Conservation (phyloP, 139 green algal species). For the Chlamydomonas sphaeroides region DNA sequence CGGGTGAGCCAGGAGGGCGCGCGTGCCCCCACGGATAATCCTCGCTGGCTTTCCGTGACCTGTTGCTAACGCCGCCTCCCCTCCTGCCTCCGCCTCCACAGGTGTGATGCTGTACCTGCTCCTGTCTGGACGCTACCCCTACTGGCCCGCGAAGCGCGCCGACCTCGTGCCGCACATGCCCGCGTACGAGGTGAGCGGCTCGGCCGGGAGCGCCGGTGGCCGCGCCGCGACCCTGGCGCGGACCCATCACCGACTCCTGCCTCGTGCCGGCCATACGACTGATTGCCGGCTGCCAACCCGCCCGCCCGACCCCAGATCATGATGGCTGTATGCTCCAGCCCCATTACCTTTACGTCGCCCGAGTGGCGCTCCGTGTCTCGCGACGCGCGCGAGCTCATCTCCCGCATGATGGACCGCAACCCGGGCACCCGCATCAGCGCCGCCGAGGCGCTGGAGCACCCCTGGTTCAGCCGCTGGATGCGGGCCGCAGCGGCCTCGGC, state of each 20-base stretch:
- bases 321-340: constrained; percentile 28
- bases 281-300: too few species aligned
- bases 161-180: constrained; percentile 3
- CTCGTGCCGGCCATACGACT: too few species aligned
- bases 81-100: too few species aligned
- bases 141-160: constrained; percentile 31
- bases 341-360: constrained; percentile 54
- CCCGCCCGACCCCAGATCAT: constrained; percentile 16
- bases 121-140: constrained; percentile 65
- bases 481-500: neutral
- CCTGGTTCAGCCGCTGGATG: constrained; percentile 48
- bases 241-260: too few species aligned
- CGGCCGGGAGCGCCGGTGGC: neutral
- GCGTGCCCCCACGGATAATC: too few species aligned
- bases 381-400: constrained; percentile 54
- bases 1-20: too few species aligned
- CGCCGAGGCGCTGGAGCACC: constrained; percentile 51
- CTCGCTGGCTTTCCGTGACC: constrained; percentile 47
- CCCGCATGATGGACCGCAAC: constrained; percentile 62
- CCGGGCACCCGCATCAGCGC: constrained; percentile 58
- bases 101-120: constrained; percentile 63
- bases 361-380: constrained; percentile 63
- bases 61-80: neutral
- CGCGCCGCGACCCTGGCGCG: too few species aligned
- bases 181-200: constrained; percentile 29